Percentiles rank a stretch among this genome's conserved stretches.
phyloP scores from a whole-genome alignment of 345 rosid genomes.

The Hypericum androsaemum region DNA sequence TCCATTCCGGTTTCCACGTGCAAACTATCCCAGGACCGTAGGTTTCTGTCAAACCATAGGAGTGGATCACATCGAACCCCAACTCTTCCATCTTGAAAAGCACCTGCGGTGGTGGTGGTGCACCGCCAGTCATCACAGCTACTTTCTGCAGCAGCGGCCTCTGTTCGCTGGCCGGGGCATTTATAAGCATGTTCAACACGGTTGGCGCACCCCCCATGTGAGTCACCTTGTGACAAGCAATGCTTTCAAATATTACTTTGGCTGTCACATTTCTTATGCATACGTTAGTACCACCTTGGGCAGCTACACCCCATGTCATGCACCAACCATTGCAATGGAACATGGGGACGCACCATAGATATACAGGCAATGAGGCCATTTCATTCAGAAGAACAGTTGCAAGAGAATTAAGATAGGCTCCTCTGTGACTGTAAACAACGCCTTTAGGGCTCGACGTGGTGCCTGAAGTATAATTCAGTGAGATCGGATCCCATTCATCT shows the following conservation, averaged over 20 bases:
- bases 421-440: constrained; percentile 43
- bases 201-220: constrained; percentile 29
- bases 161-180: constrained; percentile 6
- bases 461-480: constrained; percentile 26
- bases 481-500: constrained; percentile 26
- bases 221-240: constrained; percentile 16
- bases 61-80: constrained; percentile 18
- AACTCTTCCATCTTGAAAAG: constrained; percentile 19
- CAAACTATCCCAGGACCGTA: constrained; percentile 22
- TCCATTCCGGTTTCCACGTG: constrained; percentile 27
- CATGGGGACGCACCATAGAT: constrained; percentile 90
- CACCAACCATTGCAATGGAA: constrained; percentile 96
- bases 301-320: constrained; percentile 76
- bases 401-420: constrained; percentile 70
- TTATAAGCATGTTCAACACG: constrained; percentile 18
- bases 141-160: constrained; percentile 18
- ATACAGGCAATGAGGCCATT: constrained; percentile 44
- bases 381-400: constrained; percentile 47
- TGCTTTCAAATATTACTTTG: constrained; percentile 39
- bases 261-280: constrained; percentile 59
- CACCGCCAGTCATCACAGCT: constrained; percentile 22
- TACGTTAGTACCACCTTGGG: constrained; percentile 73
- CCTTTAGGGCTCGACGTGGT: constrained; percentile 28
- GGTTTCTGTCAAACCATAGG: constrained; percentile 27
- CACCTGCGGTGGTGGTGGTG: constrained; percentile 22